Conservation (phyloP, 768 basidiomycete genomes). For the Amanita pallidorosea region DNA sequence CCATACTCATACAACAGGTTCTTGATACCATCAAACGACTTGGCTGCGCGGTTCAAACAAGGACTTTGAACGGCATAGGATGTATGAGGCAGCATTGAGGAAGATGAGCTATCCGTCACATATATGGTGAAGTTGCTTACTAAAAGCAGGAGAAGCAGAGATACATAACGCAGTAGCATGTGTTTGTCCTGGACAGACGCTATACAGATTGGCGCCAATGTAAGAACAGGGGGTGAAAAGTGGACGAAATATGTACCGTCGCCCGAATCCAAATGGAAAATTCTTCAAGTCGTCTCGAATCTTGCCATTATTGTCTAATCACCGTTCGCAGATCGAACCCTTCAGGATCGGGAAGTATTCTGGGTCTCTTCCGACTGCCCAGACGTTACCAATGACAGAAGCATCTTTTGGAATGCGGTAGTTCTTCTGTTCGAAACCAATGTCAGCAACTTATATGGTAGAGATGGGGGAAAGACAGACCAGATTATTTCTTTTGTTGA, state of each 20-base stretch:
- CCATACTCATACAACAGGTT: no score
- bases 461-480: slow-evolving; percentile 20
- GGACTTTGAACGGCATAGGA: no score
- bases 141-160: background rate
- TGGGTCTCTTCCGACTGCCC: slow-evolving; percentile 52
- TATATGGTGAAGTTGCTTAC: no score
- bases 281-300: slow-evolving; percentile 42
- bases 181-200: slow-evolving; percentile 62
- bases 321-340: slow-evolving; percentile 47
- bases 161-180: slow-evolving; percentile 35
- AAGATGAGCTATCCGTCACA: no score
- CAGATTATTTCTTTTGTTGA: slow-evolving; percentile 56
- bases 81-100: no score
- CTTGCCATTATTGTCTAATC: slow-evolving; percentile 33
- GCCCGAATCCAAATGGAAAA: slow-evolving; percentile 48
- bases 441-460: background rate
- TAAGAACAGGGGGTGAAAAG: background rate
- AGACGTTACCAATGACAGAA: slow-evolving; percentile 49
- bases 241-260: slow-evolving; percentile 21
- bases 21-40: no score
- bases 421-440: slow-evolving; percentile 20
- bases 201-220: slow-evolving; percentile 10
- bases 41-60: no score
- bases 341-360: slow-evolving; percentile 47
- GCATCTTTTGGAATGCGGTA: slow-evolving; percentile 47